These are phyloP conservation scores for Aspergillus novofumigatus DNA, from an alignment of 2,329 filamentous ascomycete genomes.

Conservation along the genomic window DNA sequence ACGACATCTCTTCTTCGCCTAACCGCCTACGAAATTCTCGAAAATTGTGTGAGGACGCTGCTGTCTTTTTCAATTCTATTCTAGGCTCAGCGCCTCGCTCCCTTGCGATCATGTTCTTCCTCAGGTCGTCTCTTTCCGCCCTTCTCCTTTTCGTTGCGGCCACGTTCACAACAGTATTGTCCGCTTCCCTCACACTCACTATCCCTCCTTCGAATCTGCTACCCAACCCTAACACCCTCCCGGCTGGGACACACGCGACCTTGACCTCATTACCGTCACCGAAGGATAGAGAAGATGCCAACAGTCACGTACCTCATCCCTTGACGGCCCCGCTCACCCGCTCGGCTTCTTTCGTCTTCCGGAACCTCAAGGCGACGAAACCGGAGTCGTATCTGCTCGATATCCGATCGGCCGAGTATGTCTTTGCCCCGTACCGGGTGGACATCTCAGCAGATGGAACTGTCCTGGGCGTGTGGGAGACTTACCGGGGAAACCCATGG, in stretches of 20 bases:
- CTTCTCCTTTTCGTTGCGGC: conserved; percentile 17
- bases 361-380: conserved; percentile 49
- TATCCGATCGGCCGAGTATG: conserved; percentile 68
- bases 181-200: conserved; percentile 33
- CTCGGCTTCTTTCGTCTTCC: conserved; percentile 70
- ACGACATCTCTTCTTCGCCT: background rate
- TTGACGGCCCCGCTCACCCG: conserved; percentile 62
- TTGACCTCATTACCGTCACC: conserved; percentile 39
- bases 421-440: conserved; percentile 74
- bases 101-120: conserved; percentile 12
- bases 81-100: no score
- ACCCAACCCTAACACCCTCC: conserved; percentile 40
- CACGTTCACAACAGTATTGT: conserved; percentile 14
- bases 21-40: background rate
- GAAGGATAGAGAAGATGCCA: conserved; percentile 32
- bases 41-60: background rate
- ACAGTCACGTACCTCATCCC: conserved; percentile 41
- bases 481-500: conserved; percentile 86
- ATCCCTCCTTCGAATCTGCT: conserved; percentile 42
- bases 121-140: conserved; percentile 5
- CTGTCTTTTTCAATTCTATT: background rate
- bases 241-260: conserved; percentile 50
- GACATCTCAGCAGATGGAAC: conserved; percentile 53
- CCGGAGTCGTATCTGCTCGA: conserved; percentile 70
- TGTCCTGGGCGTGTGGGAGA: conserved; percentile 69